Evolutionary conservation across 2,329 filamentous ascomycete species (phyloP).

Genomic region (Penicillium sp.): DNA sequence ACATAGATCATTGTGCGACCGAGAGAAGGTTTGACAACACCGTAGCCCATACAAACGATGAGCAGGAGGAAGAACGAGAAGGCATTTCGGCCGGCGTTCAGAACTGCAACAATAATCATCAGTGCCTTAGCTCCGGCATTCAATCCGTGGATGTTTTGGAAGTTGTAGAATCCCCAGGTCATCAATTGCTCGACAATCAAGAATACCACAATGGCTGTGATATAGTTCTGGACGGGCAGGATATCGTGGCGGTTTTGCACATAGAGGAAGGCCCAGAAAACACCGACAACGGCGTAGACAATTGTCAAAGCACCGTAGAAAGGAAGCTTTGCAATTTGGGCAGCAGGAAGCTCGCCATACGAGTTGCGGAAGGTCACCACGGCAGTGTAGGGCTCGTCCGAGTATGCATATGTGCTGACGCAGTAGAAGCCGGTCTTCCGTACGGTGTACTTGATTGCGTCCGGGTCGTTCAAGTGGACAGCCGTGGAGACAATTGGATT

Average conservation of each 20-base stretch:
- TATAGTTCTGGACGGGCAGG: conserved; percentile 96
- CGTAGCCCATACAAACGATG: conserved; percentile 99
- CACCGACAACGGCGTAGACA: conserved; percentile 81
- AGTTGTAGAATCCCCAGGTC: conserved; percentile 99
- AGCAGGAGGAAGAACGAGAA: conserved; percentile 98
- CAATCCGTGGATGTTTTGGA: conserved; percentile 84
- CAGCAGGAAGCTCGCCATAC: conserved; percentile 91
- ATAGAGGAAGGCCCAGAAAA: conserved; percentile 87
- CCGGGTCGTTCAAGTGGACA: conserved; percentile 74
- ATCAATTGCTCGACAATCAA: conserved; percentile 94
- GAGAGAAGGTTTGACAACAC: conserved; percentile 90
- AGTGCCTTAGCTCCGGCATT: conserved; percentile 81
- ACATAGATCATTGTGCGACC: conserved; percentile 94
- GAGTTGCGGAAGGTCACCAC: conserved; percentile 92
- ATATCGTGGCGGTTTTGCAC: conserved; percentile 94
- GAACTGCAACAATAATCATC: conserved; percentile 84
- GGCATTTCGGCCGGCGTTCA: conserved; percentile 92
- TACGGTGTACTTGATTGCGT: conserved; percentile 75
- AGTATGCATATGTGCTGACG: conserved; percentile 74
- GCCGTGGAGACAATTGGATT: conserved; percentile 76
- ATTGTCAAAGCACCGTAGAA: conserved; percentile 96
- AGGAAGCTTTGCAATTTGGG: conserved; percentile 93
- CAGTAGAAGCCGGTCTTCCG: conserved; percentile 96
- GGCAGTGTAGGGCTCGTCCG: conserved; percentile 68
- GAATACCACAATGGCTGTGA: conserved; percentile 94